These are phyloP conservation scores for Russula griseocarnosa DNA, from an alignment of 768 basidiomycete species.

Conservation along the genomic window DNA sequence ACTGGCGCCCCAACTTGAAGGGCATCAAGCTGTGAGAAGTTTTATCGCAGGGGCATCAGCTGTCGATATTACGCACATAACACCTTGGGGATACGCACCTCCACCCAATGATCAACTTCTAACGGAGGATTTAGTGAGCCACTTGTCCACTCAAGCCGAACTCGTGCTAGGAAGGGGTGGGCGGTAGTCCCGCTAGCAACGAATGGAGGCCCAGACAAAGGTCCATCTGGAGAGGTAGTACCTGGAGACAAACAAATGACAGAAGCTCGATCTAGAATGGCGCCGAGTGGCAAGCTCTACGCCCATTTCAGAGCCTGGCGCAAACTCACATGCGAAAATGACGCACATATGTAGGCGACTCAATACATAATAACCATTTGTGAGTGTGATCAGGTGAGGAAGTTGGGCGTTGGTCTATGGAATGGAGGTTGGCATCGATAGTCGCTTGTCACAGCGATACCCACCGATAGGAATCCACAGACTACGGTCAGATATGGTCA, in stretches of 20 bases:
- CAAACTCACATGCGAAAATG: background rate
- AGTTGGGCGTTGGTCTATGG: slow-evolving; percentile 36
- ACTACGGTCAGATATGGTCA: slow-evolving; percentile 44
- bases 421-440: background rate
- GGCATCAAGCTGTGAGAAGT: slow-evolving; percentile 42
- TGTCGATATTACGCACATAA: background rate
- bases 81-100: slow-evolving; percentile 35
- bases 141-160: slow-evolving; percentile 42
- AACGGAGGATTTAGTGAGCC: slow-evolving; percentile 41
- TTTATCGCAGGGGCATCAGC: background rate
- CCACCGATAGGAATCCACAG: slow-evolving; percentile 42
- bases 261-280: slow-evolving; percentile 35
- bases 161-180: slow-evolving; percentile 33
- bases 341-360: slow-evolving; percentile 48
- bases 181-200: slow-evolving; percentile 15
- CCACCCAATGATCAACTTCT: slow-evolving; percentile 51
- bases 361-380: slow-evolving; percentile 45
- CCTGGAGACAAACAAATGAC: slow-evolving; percentile 39
- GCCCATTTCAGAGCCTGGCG: background rate
- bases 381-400: slow-evolving; percentile 37
- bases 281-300: slow-evolving; percentile 38
- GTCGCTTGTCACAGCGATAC: slow-evolving; percentile 11
- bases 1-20: slow-evolving; percentile 37
- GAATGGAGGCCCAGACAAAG: slow-evolving; percentile 41
- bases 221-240: slow-evolving; percentile 33